Evolutionary conservation across 2,329 filamentous ascomycete genomes (phyloP).

Genomic region (Westerdykella ornata): DNA sequence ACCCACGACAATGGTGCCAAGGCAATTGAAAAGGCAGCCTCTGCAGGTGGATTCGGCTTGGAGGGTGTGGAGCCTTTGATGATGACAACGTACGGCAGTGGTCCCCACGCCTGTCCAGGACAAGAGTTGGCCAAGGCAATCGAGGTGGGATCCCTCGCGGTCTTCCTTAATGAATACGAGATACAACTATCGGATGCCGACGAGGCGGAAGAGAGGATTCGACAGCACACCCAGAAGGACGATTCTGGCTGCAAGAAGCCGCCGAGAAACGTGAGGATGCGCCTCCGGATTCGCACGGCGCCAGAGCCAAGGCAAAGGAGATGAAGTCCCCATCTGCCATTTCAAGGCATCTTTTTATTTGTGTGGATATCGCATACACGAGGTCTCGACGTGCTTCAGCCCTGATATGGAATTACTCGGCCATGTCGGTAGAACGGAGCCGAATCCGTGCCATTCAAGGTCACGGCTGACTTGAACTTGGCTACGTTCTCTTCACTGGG

Average conservation of each 20-base stretch:
- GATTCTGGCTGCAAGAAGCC: conserved; percentile 14
- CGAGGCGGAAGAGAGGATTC: conserved; percentile 7
- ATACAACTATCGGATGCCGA: conserved; percentile 21
- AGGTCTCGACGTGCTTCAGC: too few species aligned
- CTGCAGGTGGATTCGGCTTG: conserved; percentile 10
- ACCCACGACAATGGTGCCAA: conserved; percentile 5
- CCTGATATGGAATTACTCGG: too few species aligned
- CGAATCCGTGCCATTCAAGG: too few species aligned
- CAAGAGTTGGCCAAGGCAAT: conserved; percentile 12
- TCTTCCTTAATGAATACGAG: conserved; percentile 23
- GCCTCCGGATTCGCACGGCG: conserved; percentile 10
- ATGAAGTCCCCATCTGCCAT: too few species aligned
- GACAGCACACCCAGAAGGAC: conserved; percentile 12
- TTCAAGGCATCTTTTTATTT: too few species aligned
- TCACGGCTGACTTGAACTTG: too few species aligned
- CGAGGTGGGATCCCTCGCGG: conserved; percentile 18
- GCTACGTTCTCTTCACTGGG: too few species aligned
- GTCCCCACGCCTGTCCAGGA: conserved; percentile 7
- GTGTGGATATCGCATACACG: too few species aligned
- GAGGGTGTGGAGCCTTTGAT: conserved; percentile 14
- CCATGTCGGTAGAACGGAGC: too few species aligned
- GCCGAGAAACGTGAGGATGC: conserved; percentile 6
- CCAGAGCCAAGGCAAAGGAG: too few species aligned
- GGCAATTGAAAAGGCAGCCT: not conserved
- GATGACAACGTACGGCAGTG: conserved; percentile 6